Evolutionary conservation across 495 filamentous ascomycete species (phyloP).

Genomic region (Talaromyces ruber): DNA sequence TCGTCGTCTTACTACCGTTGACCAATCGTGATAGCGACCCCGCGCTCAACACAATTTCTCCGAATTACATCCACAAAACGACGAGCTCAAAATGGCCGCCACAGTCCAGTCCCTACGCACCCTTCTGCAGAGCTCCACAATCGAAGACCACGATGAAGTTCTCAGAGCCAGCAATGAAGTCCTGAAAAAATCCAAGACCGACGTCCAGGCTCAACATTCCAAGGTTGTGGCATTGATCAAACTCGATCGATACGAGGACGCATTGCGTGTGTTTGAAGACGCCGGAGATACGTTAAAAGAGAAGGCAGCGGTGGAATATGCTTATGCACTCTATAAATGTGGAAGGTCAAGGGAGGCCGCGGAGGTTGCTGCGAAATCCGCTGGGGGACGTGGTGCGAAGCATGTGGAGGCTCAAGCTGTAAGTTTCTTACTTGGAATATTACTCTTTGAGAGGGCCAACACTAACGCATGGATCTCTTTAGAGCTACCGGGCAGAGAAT

Average conservation of each 20-base stretch:
- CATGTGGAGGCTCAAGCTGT: constrained; percentile 88
- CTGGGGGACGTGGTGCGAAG: constrained; percentile 50
- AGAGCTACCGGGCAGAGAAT: constrained; percentile 77
- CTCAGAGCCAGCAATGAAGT: constrained; percentile 62
- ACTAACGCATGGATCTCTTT: constrained; percentile 1
- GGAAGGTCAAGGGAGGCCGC: constrained; percentile 68
- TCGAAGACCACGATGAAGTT: constrained; percentile 70
- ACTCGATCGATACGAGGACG: constrained; percentile 89
- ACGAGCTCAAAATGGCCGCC: background rate
- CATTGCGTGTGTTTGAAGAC: constrained; percentile 65
- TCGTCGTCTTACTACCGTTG: background rate
- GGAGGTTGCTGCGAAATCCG: constrained; percentile 41
- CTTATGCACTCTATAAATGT: constrained; percentile 86
- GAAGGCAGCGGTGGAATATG: constrained; percentile 64
- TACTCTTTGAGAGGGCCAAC: background rate
- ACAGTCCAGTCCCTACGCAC: constrained; percentile 38
- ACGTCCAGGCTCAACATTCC: constrained; percentile 63
- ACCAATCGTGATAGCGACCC: background rate
- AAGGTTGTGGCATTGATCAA: constrained; percentile 83
- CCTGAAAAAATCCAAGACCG: constrained; percentile 53
- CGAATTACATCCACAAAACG: background rate
- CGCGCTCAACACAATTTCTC: background rate
- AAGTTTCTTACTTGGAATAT: constrained; percentile 16
- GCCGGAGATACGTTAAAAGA: constrained; percentile 60
- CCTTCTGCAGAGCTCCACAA: constrained; percentile 47